Evolutionary conservation across 225 moss, liverwort and hornwort genomes (phyloP).

Genomic region (Pseudoscleropodium purum): DNA sequence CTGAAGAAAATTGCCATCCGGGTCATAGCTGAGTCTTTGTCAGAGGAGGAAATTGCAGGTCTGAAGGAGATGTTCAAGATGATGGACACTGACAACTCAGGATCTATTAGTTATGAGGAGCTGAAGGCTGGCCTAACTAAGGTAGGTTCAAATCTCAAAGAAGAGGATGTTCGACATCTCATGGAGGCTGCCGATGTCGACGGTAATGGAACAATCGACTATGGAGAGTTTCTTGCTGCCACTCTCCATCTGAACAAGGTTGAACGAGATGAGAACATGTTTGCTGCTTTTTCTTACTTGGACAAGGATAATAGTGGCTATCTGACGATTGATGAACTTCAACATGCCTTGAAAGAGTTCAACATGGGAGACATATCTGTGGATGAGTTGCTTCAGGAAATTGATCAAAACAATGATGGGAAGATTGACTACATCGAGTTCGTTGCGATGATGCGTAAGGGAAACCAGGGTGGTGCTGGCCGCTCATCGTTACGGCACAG

Average conservation of each 20-base stretch:
- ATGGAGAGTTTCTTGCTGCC: slow-evolving; percentile 81
- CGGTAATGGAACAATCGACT: slow-evolving; percentile 73
- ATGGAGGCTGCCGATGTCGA: slow-evolving; percentile 78
- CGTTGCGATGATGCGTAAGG: slow-evolving; percentile 85
- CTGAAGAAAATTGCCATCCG: slow-evolving; percentile 46
- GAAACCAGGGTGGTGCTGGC: slow-evolving; percentile 62
- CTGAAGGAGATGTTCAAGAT: slow-evolving; percentile 52
- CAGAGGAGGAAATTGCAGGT: slow-evolving; percentile 47
- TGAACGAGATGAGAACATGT: slow-evolving; percentile 82
- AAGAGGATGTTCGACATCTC: slow-evolving; percentile 38
- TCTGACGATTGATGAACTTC: slow-evolving; percentile 74
- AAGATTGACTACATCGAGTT: slow-evolving; percentile 84
- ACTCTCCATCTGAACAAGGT: slow-evolving; percentile 87
- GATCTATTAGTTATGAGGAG: slow-evolving; percentile 42
- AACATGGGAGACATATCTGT: slow-evolving; percentile 78
- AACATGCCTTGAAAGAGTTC: slow-evolving; percentile 65
- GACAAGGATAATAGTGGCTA: slow-evolving; percentile 88
- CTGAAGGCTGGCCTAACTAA: slow-evolving; percentile 35
- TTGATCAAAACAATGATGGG: slow-evolving; percentile 74
- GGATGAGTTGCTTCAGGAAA: slow-evolving; percentile 70
- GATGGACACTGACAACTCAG: slow-evolving; percentile 51
- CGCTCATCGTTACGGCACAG: slow-evolving; percentile 64
- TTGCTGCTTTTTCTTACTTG: slow-evolving; percentile 77
- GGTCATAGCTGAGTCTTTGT: slow-evolving; percentile 42
- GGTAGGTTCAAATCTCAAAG: slow-evolving; percentile 41